Conservation (phyloP, 2,329 filamentous ascomycete genomes). For the Plenodomus biglobosus region DNA sequence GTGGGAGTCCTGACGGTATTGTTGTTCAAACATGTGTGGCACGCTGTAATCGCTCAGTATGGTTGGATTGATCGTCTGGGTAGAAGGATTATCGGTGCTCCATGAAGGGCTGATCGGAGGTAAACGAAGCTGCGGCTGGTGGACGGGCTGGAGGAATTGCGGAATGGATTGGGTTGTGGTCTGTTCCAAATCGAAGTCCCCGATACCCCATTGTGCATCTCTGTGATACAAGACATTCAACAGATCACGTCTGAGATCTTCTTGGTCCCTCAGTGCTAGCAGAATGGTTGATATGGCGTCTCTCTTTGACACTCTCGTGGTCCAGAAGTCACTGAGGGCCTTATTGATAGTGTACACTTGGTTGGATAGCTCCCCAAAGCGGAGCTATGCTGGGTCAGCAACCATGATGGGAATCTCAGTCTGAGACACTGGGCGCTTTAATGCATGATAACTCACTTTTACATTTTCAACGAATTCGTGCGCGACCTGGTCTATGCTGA, state of each 20-base stretch:
- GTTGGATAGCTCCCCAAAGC: constrained; percentile 27
- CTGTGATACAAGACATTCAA: constrained; percentile 25
- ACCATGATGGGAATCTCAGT: background rate
- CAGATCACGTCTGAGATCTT: constrained; percentile 27
- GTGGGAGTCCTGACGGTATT: background rate
- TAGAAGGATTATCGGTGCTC: constrained; percentile 5
- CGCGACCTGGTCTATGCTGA: constrained; percentile 9
- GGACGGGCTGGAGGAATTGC: constrained; percentile 26
- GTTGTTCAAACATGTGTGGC: background rate
- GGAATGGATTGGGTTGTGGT: constrained; percentile 10
- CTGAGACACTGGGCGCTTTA: background rate
- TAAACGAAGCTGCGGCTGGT: constrained; percentile 26
- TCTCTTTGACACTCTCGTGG: constrained; percentile 22
- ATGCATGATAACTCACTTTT: constrained; percentile 14
- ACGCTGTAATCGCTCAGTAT: background rate
- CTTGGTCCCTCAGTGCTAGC: constrained; percentile 17
- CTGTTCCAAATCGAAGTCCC: constrained; percentile 19
- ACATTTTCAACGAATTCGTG: constrained; percentile 21
- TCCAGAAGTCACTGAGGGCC: constrained; percentile 20
- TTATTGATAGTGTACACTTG: constrained; percentile 19
- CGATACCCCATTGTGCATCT: constrained; percentile 23
- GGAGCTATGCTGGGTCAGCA: constrained; percentile 12
- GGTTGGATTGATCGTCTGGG: background rate
- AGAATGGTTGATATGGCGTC: constrained; percentile 21
- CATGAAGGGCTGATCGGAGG: constrained; percentile 19